phyloP scores from a whole-genome alignment of 768 basidiomycete genomes.

The Mrakia gelida region DNA sequence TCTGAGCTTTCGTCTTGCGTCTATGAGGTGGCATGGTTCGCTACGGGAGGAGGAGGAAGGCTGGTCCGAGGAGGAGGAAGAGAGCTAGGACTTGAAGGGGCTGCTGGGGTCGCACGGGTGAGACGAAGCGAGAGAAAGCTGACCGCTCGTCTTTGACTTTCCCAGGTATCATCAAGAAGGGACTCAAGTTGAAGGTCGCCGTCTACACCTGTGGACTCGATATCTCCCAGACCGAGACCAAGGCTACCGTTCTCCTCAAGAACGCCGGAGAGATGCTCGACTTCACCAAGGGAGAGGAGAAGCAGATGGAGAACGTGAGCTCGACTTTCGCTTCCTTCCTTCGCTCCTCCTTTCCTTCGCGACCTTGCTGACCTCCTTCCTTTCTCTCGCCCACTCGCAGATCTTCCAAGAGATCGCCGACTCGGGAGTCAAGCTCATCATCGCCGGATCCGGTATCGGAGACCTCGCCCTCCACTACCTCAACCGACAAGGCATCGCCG shows the following conservation, averaged over 20 bases:
- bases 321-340: background rate
- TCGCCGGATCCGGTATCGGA: conserved; percentile 87
- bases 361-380: background rate
- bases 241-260: conserved; percentile 93
- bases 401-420: conserved; percentile 97
- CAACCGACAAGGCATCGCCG: conserved; percentile 85
- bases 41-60: background rate
- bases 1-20: background rate
- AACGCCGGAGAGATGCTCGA: conserved; percentile 95
- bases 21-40: too few relatives aligned
- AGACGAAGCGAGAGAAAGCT: too few relatives aligned
- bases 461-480: conserved; percentile 97
- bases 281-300: conserved; percentile 92
- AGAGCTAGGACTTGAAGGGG: background rate
- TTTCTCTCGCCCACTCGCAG: conserved; percentile 46
- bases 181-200: conserved; percentile 80
- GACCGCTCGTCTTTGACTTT: background rate
- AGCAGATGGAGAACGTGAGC: conserved; percentile 79
- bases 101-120: too few relatives aligned
- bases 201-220: conserved; percentile 92
- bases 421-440: conserved; percentile 86
- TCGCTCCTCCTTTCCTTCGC: background rate
- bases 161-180: conserved; percentile 75
- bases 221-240: conserved; percentile 94
- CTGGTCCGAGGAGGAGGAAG: background rate